Evolutionary conservation across 2,329 filamentous ascomycete genomes (phyloP), one percentile per base, ranked within the genome.

Genomic region (Chaetoscypha palmicola): DNA sequence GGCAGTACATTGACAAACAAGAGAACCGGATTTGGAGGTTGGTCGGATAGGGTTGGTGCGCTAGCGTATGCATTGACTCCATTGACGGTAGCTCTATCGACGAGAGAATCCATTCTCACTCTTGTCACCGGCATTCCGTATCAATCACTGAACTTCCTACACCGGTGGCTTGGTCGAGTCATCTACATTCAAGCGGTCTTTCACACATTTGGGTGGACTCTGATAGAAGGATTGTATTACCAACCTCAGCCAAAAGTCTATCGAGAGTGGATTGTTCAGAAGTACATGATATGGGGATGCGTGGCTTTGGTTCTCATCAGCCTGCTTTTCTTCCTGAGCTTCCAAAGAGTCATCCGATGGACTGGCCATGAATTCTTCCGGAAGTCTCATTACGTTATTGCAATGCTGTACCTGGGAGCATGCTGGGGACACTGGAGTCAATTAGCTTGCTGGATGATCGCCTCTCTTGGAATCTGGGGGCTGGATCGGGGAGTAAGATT

Each of bases 321-420:
- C 0, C 62, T 84, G 11, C 63, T 88, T 1, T 74, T 79, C 46
- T 57, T 79, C 4, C 67, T 84, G 41, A 81, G 79, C 47, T 72
- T 70, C 0, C 63, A 70, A 10, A 71, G 69, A 59, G 79, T 71
- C 1, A 83, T 88, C 45, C 70, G 73, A 7, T 63, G 73, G 37
- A 86, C 81, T 0, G 85, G 85, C 2, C 87, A 90, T 61, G 85
- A 89, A 56, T 79, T 83, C 63, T 89, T 89, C 69, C 74, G 83
- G 48, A 87, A 86, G 59, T 66, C 75, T 0, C 84, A 89, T 59
- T 86, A 86, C 54, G 68, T 87, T 10, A 67, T 88, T 2, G 85
- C 83, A 9, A 77, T 83, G 66, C 62, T 88, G 3, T 90, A 86
- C 61, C 75, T 89, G 10, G 85, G 81, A 3, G 83, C 82, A 2